phyloP scores from a whole-genome alignment of 805 yeast genomes.

The Debaryomyces hansenii region DNA sequence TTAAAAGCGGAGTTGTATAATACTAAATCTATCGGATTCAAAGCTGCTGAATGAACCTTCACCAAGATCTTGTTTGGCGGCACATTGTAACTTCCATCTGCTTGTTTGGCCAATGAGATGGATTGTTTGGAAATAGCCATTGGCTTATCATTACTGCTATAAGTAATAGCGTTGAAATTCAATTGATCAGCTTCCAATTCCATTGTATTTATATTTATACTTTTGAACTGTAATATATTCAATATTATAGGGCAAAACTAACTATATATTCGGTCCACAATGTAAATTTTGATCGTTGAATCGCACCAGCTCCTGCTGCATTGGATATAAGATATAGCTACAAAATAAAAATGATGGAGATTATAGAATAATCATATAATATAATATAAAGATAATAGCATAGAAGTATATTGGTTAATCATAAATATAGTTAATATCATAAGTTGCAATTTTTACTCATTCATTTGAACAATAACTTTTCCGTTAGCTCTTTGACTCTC shows the following conservation, averaged over 20 bases:
- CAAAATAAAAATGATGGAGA: too few species aligned
- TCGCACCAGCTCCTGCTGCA: too few species aligned
- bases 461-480: conserved; percentile 52
- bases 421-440: too few species aligned
- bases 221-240: too few species aligned
- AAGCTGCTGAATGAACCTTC: conserved; percentile 29
- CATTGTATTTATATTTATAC: not conserved
- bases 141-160: not conserved
- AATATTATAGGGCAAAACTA: too few species aligned
- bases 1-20: conserved; percentile 20
- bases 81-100: conserved; percentile 15
- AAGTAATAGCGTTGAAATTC: not conserved
- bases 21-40: conserved; percentile 39
- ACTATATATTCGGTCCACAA: too few species aligned
- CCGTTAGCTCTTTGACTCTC: conserved; percentile 57
- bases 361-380: too few species aligned
- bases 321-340: too few species aligned
- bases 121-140: not conserved
- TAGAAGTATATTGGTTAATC: too few species aligned
- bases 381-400: too few species aligned
- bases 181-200: not conserved
- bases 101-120: not conserved
- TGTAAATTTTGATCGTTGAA: too few species aligned
- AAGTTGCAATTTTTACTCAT: too few species aligned
- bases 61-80: conserved; percentile 36